phyloP scores from a whole-genome alignment of 2,329 filamentous ascomycete genomes.

The Hypoxylon sp. region DNA sequence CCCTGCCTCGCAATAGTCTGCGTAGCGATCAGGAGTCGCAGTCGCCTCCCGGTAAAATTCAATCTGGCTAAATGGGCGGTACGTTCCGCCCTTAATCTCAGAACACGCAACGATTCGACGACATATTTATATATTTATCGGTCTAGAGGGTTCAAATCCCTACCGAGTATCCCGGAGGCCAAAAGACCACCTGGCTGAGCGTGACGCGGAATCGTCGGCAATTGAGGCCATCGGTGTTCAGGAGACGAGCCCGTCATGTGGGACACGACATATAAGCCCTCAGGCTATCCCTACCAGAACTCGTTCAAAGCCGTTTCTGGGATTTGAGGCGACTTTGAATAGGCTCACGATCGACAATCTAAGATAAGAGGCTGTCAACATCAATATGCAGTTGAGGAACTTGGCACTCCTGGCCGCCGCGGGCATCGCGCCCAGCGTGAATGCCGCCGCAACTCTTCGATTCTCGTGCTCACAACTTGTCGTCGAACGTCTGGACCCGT shows the following conservation, averaged over 20 bases:
- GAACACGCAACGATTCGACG: conserved; percentile 30
- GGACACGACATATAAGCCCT: conserved; percentile 37
- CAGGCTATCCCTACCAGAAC: conserved; percentile 8
- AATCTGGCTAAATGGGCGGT: conserved; percentile 44
- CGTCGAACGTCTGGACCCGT: conserved; percentile 51
- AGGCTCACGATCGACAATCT: conserved; percentile 21
- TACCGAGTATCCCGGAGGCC: conserved; percentile 29
- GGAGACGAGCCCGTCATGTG: conserved; percentile 20
- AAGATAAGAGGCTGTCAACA: conserved; percentile 11
- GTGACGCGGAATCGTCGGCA: conserved; percentile 37
- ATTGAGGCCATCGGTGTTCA: conserved; percentile 32
- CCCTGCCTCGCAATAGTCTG: conserved; percentile 3
- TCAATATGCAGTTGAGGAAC: conserved; percentile 46
- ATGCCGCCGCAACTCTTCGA: conserved; percentile 49
- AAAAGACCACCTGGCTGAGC: conserved; percentile 39
- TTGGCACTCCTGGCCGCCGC: conserved; percentile 42
- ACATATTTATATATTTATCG: conserved; percentile 26
- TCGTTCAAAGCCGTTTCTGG: conserved; percentile 2
- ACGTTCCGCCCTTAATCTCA: conserved; percentile 35
- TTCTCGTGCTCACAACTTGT: conserved; percentile 52
- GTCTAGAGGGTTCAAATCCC: conserved; percentile 27
- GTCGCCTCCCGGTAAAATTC: conserved; percentile 40
- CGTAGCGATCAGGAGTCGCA: conserved; percentile 11
- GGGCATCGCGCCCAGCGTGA: conserved; percentile 43
- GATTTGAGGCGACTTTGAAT: conserved; percentile 26